phyloP scores from a whole-genome alignment of 1,284 basidiomycete species.

The Ustilago esculenta region DNA sequence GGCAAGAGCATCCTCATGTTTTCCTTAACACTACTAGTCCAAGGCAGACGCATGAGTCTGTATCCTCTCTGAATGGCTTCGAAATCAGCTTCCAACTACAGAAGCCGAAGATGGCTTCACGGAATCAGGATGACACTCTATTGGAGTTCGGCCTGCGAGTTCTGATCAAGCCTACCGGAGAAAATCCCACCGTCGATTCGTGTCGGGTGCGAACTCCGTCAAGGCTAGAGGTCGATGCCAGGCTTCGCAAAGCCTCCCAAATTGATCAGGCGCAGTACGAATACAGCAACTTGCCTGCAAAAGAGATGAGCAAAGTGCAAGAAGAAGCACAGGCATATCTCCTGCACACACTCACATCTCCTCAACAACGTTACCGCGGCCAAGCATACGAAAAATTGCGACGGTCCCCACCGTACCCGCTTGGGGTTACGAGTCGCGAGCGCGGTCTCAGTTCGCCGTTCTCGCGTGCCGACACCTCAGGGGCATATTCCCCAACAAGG shows the following conservation, averaged over 20 bases:
- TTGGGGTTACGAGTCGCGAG: not conserved
- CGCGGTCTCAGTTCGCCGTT: not conserved
- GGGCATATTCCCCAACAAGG: not conserved
- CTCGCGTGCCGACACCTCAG: not conserved
- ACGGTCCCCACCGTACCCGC: not conserved
- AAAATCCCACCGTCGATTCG: not conserved
- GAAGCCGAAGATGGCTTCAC: constrained; percentile 14
- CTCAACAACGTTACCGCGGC: not conserved
- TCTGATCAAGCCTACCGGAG: constrained; percentile 9
- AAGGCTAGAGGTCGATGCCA: not conserved
- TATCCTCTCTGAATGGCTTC: constrained; percentile 5
- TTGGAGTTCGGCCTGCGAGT: constrained; percentile 32
- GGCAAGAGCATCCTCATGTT: too few species aligned
- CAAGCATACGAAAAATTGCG: not conserved
- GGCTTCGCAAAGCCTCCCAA: not conserved
- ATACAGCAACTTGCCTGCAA: constrained; percentile 7
- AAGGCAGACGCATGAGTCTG: too few species aligned
- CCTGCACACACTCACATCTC: constrained; percentile 1
- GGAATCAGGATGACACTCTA: constrained; percentile 6
- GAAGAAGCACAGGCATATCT: constrained; percentile 28
- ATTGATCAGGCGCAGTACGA: constrained; percentile 20
- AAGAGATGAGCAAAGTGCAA: constrained; percentile 28
- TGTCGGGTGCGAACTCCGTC: constrained; percentile 2
- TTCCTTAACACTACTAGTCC: too few species aligned
- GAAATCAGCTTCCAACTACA: constrained; percentile 37